These are phyloP conservation scores for Furcasterigmium furcatum DNA, from an alignment of 2,329 filamentous ascomycete species.

Conservation along the genomic window DNA sequence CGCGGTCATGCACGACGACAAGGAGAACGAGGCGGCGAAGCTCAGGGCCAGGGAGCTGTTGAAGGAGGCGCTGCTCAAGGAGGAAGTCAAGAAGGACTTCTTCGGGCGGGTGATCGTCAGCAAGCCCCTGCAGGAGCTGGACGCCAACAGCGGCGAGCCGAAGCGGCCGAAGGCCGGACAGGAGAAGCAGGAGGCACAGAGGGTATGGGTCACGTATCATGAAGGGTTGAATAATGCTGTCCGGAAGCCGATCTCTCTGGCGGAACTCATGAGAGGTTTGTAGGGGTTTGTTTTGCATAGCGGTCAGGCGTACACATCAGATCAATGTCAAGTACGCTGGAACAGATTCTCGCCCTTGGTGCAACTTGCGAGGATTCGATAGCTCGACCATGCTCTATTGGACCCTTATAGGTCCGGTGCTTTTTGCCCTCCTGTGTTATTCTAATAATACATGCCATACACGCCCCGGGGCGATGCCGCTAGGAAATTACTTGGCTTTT, in stretches of 20 bases:
- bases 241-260: constrained; percentile 77
- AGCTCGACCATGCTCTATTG: too few species aligned
- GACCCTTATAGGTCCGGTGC: too few species aligned
- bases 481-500: constrained; percentile 26
- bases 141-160: constrained; percentile 27
- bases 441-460: not conserved
- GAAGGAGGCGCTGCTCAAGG: constrained; percentile 14
- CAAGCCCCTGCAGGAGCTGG: constrained; percentile 32
- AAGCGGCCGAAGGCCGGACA: constrained; percentile 19
- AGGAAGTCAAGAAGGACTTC: constrained; percentile 71
- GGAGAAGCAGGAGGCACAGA: constrained; percentile 31
- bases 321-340: not conserved
- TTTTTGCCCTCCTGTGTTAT: not conserved
- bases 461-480: not conserved
- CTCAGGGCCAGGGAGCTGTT: constrained; percentile 10
- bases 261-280: constrained; percentile 70
- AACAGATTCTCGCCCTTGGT: too few species aligned
- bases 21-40: constrained; percentile 26
- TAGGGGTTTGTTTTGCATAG: constrained; percentile 20
- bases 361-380: too few species aligned
- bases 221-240: constrained; percentile 93
- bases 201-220: constrained; percentile 85
- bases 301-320: too few species aligned
- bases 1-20: constrained; percentile 21
- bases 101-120: constrained; percentile 70